Evolutionary conservation across 2,329 filamentous ascomycete genomes (phyloP), one percentile per base, ranked within the genome.

Genomic region (Pestalotiopsis sp.): DNA sequence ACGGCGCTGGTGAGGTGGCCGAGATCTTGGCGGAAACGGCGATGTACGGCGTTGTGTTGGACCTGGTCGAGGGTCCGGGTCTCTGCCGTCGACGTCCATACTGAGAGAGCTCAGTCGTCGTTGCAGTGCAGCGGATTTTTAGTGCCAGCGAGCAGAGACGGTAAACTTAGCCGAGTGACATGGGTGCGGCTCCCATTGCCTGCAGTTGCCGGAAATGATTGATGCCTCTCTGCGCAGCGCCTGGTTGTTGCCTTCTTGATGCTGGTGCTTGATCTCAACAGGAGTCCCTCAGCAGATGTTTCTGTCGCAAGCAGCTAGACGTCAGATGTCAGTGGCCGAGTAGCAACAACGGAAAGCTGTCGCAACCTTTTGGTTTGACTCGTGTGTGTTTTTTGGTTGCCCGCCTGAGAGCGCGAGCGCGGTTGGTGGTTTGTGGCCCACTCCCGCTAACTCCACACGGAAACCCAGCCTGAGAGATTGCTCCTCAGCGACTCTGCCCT

Each of bases 1-100:
- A 13, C 49, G 56, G 36, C 69, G 70, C 56, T 68, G 68, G 68
- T 71, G 71, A 69, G 71, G 72, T 65, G 65, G 68, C 66, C 72
- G 65, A 61, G 69, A 68, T 68, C 69, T 65, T 62, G 63, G 69
- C 66, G 65, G 69, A 20, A 69, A 49, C 68, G 70, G 67, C 68
- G 72, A 71, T 71, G 69, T 36, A 69, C 20, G 39, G 9, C 45
- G 52, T 6, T 59, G 56, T 65, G 67, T 12, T 31, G 52, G 65
- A 49, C 65, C 65, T 56, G 27, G 20, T 67, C 65, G 65, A 59
- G 65, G 38, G 17, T 66, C 63, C 14, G 17, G 63, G 45, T 67
- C 65, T 67, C 52, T 59, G 38, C 61, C 56, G 65, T 27, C 52
- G 65, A 39, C 58, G 65, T n/a, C 38, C 65, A 67, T 67, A 25